Base-by-base conservation (phyloP, 495 filamentous ascomycete species). In the Trichoderma virens region DNA sequence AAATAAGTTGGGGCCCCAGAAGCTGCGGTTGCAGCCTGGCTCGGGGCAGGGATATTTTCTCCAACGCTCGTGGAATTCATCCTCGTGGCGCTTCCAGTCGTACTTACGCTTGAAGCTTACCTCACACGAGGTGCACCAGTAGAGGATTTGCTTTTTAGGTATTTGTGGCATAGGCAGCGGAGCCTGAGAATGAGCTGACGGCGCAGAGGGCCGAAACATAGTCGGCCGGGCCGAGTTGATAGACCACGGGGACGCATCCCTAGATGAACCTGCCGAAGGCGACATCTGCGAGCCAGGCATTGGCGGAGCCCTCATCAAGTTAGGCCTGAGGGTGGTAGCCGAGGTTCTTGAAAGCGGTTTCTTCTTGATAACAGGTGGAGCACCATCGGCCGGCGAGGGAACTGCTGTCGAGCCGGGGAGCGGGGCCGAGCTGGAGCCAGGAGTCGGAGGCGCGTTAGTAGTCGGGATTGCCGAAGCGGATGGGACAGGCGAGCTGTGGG, bases 61-160 rank as follows among this genome's bases (percentile, higher is more conserved):
- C 65, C 77, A 78, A 41, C 79, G 76, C 67, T 82, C 79, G 74
- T 82, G 79, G 65, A 82, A 79, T 66, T 80, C 78, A 67, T 82
- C 79, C 62, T 80, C 78, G 69, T 82, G 79, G 16, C 78, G 68
- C 73, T 80, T 82, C 79, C 79, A 82, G 70, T 80, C 79, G 64
- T 80, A 80, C 68, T 82, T 82, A 62, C 78, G 72, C 68, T 80
- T 79, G 60, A 82, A 80, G 20, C 72, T 79, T 62, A 77, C 77
- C 56, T 80, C 75, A 67, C 79, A 82, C 60, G 77, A 80, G 39
- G 78, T 82, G 70, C 79, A 82, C 79, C 78, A 80, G 70, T 79
- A 82, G 45, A 76, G 75, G 38, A 70, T 70, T 45, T 67, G 70
- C 5, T 69, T 65, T 47, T 72, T 72, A 68, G 11, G 71, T 69